phyloP scores from a whole-genome alignment of 257 asterid species.

The Solanum commersonii region DNA sequence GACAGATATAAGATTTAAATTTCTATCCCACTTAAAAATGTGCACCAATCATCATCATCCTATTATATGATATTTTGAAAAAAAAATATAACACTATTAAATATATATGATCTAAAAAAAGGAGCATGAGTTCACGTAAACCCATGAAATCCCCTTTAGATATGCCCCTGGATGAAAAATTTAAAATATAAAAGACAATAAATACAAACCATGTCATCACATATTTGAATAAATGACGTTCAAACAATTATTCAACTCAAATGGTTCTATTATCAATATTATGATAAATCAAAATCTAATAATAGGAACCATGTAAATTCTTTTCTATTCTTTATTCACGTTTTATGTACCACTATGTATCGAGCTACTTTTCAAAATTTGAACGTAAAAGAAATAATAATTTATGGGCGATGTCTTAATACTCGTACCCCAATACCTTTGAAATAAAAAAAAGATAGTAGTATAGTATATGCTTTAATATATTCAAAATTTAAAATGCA shows the following conservation, averaged over 20 bases:
- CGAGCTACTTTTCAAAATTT: not conserved
- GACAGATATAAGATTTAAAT: too few species aligned
- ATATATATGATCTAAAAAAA: too few species aligned
- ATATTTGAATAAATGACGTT: not conserved
- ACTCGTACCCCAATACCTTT: not conserved
- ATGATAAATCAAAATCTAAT: not conserved
- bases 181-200: not conserved
- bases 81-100: too few species aligned
- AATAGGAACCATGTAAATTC: not conserved
- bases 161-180: too few species aligned
- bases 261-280: too few species aligned
- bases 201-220: not conserved
- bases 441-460: not conserved
- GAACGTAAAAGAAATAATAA: not conserved
- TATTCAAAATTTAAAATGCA: not conserved
- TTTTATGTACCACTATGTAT: not conserved
- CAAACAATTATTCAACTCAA: not conserved
- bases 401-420: not conserved
- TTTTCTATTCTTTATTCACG: not conserved
- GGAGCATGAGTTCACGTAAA: too few species aligned
- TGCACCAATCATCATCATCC: too few species aligned
- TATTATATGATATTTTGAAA: too few species aligned
- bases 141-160: too few species aligned
- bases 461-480: not conserved
- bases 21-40: too few species aligned